Base-by-base conservation (phyloP, 352 stramenopile genomes). In the Pythium brassicae region DNA sequence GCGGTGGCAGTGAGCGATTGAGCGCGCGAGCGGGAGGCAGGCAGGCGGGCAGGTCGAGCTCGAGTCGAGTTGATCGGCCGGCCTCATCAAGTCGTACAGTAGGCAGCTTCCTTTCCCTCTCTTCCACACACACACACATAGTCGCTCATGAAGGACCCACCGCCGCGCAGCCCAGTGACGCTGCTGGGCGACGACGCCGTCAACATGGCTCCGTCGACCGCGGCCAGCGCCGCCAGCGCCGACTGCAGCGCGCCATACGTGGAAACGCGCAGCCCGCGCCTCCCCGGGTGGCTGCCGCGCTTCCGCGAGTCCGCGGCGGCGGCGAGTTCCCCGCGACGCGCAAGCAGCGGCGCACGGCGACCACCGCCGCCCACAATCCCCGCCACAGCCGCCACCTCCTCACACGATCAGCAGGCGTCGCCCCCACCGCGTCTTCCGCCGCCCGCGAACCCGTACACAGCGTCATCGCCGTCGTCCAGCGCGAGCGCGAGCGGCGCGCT, bases 401-500 rank as follows among this genome's bases (percentile, higher is more conserved):
- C n/a, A n/a, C n/a, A n/a, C n/a, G n/a, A n/a, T n/a, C n/a, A n/a
- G n/a, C n/a, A n/a, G n/a, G n/a, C n/a, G n/a, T 19, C 40, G 17
- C 4, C 52, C 7, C 17, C 43, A 19, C 12, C 17, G 32, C 19
- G 3, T 26, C 11, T 32, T 35, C 11, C 25, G 12, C 29, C 48
- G 12, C 29, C 48, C 12, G 40, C 57, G 26, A 47, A 55, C 37
- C 35, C 45, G 14, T 50, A 48, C 32, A 50, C 37, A 20, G 17
- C 32, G 15, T 15, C 40, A 19, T 26, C 25, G 12, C 26, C 26
- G 17, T 15, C 34, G 0, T 44, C 44, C 15, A 27, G 15, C 20
- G 53, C 19, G 29, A 45, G 15, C 19, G 29, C n/a, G 25, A 57
- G 23, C 10, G 57, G 66, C 15, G 68, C 65, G 11, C 50, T 74